Evolutionary conservation across 23 red algal genomes (phyloP).

Genomic region (Chondrus crispus): DNA sequence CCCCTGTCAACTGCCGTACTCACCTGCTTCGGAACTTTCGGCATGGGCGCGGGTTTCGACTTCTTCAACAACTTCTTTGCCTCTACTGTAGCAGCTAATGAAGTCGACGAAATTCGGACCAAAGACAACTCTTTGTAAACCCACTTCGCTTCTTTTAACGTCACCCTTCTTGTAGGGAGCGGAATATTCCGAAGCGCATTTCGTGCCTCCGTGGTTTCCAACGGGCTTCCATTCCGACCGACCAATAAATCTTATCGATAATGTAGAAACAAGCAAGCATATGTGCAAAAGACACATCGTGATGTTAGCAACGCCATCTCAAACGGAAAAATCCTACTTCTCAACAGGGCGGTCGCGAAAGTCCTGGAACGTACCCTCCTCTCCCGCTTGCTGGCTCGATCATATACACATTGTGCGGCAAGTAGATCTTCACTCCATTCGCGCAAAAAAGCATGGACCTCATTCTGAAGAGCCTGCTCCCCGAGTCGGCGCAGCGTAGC

Average conservation of each 20-base stretch:
- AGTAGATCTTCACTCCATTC: background rate
- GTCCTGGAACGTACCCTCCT: background rate
- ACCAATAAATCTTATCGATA: slow-evolving; percentile 11
- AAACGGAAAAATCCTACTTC: too few species aligned
- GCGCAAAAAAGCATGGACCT: slow-evolving; percentile 9
- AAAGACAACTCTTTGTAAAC: slow-evolving; percentile 10
- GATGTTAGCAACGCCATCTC: too few species aligned
- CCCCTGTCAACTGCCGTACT: background rate
- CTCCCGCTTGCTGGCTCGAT: slow-evolving; percentile 5
- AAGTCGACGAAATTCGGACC: background rate
- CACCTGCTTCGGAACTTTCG: background rate
- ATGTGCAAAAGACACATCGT: background rate
- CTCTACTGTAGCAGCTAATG: background rate
- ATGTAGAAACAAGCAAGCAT: background rate
- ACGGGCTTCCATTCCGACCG: slow-evolving; percentile 22
- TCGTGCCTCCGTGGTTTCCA: background rate
- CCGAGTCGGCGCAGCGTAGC: slow-evolving; percentile 46
- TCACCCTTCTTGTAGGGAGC: slow-evolving; percentile 26
- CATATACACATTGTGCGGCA: slow-evolving; percentile 10
- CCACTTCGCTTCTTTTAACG: slow-evolving; percentile 22
- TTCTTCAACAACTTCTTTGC: background rate
- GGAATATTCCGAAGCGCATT: background rate
- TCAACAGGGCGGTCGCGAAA: too few species aligned
- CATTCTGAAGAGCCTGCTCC: slow-evolving; percentile 15
- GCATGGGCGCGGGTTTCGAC: background rate